Evolutionary conservation across 139 green algal genomes (phyloP).

Genomic region (Chara braunii): DNA sequence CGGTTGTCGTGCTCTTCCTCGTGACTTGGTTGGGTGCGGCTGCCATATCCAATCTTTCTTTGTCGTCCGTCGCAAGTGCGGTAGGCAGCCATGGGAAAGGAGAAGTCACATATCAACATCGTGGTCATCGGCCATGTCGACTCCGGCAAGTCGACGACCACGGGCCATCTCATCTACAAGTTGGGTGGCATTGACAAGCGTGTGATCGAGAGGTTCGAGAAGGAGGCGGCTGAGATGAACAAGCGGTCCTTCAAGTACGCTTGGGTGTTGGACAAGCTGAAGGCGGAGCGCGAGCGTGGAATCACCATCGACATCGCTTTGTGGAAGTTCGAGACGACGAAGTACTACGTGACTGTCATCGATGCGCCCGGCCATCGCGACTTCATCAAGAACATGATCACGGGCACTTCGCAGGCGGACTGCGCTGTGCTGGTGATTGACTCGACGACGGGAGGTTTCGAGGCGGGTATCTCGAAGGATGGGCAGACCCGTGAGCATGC

Average conservation of each 20-base stretch:
- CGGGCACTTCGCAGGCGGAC: conserved; percentile 51
- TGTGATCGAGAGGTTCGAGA: conserved; percentile 92
- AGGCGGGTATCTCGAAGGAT: conserved; percentile 54
- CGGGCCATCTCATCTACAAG: conserved; percentile 94
- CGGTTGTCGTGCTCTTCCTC: too few species aligned
- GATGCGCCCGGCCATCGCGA: conserved; percentile 75
- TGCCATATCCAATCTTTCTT: too few species aligned
- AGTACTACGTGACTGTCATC: conserved; percentile 90
- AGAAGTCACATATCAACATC: conserved; percentile 56
- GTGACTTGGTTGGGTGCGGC: too few species aligned
- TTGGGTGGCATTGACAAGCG: conserved; percentile 96
- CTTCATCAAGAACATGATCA: conserved; percentile 99
- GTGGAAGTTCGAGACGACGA: conserved; percentile 98
- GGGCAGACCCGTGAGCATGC: conserved; percentile 99
- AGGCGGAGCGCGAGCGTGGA: conserved; percentile 62
- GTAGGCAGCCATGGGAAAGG: conserved; percentile 48
- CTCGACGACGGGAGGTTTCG: conserved; percentile 55
- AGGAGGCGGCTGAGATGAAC: conserved; percentile 65
- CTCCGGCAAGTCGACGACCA: conserved; percentile 94
- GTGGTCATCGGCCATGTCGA: conserved; percentile 81
- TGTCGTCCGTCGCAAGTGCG: too few species aligned
- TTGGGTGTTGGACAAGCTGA: conserved; percentile 82
- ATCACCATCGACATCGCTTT: conserved; percentile 76
- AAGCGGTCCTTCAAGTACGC: conserved; percentile 85
- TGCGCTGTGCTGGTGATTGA: conserved; percentile 84